phyloP scores from a whole-genome alignment of 768 basidiomycete species.

The Cantharellus cinnabarinus region DNA sequence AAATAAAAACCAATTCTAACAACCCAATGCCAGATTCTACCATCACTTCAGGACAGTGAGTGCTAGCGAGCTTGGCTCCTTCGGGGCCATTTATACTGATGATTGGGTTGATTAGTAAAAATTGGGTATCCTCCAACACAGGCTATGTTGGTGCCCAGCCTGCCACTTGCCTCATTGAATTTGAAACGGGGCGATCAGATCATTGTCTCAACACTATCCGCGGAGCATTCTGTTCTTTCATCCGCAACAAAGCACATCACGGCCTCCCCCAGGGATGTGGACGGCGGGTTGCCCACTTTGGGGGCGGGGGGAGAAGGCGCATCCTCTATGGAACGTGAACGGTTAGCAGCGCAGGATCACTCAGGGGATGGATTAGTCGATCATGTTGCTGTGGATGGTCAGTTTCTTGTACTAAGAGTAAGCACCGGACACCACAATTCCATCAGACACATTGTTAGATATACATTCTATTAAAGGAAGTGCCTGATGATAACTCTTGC shows the following conservation, averaged over 20 bases:
- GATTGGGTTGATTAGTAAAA: conserved; percentile 30
- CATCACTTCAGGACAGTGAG: conserved; percentile 62
- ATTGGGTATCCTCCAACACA: conserved; percentile 11
- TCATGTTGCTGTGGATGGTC: conserved; percentile 42
- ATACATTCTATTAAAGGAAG: conserved; percentile 27
- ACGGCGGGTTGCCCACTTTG: no score
- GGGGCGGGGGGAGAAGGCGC: no score
- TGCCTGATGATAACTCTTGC: conserved; percentile 97
- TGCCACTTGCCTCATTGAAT: conserved; percentile 57
- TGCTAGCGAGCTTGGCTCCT: conserved; percentile 7
- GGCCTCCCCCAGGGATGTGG: no score
- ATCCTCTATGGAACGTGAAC: background rate
- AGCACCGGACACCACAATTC: conserved; percentile 3
- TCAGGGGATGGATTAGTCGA: conserved; percentile 16
- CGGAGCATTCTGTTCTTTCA: background rate
- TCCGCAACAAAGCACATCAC: no score
- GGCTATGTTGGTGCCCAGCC: conserved; percentile 34
- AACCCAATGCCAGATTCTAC: conserved; percentile 31
- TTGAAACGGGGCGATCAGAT: conserved; percentile 68
- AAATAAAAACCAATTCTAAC: background rate
- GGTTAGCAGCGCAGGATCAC: conserved; percentile 7
- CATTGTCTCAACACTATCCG: conserved; percentile 33
- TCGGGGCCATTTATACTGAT: background rate
- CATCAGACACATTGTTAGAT: background rate
- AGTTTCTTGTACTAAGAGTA: conserved; percentile 58